Evolutionary conservation across 345 rosid genomes (phyloP).

Genomic region (Lepidium sativum): DNA sequence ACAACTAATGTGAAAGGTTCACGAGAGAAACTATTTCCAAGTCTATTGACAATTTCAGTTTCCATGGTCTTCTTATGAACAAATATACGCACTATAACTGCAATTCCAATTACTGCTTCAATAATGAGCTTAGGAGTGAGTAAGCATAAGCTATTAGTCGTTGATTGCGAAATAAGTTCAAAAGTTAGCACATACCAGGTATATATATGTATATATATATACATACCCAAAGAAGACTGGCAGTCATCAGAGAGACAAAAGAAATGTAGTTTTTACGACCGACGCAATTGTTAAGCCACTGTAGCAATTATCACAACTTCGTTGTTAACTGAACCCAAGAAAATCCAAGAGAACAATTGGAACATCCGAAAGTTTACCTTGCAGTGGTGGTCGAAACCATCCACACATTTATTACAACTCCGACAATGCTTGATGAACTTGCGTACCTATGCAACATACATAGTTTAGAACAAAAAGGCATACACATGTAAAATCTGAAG

Average conservation of each 20-base stretch:
- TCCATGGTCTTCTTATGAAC: conserved; percentile 66
- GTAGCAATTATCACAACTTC: conserved; percentile 29
- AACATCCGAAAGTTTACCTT: conserved; percentile 43
- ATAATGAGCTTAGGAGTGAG: conserved; percentile 47
- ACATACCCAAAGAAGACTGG: conserved; percentile 82
- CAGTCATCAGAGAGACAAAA: conserved; percentile 79
- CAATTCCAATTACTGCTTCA: conserved; percentile 83
- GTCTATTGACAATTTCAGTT: conserved; percentile 77
- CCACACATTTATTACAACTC: conserved; percentile 90
- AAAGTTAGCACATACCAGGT: background rate
- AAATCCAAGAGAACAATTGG: background rate
- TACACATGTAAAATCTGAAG: background rate
- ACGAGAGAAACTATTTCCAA: conserved; percentile 90
- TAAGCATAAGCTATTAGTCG: background rate
- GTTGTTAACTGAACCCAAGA: conserved; percentile 16
- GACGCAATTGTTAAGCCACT: conserved; percentile 99
- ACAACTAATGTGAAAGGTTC: conserved; percentile 84
- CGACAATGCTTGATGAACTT: conserved; percentile 86
- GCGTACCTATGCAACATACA: conserved; percentile 55
- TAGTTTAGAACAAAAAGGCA: background rate
- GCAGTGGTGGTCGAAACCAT: conserved; percentile 94
- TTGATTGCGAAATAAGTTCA: background rate
- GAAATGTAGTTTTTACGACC: conserved; percentile 77
- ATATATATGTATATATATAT: conserved; percentile 23
- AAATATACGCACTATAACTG: conserved; percentile 82